Conservation (phyloP, 768 basidiomycete genomes). For the Kwoniella mangroviensis region DNA sequence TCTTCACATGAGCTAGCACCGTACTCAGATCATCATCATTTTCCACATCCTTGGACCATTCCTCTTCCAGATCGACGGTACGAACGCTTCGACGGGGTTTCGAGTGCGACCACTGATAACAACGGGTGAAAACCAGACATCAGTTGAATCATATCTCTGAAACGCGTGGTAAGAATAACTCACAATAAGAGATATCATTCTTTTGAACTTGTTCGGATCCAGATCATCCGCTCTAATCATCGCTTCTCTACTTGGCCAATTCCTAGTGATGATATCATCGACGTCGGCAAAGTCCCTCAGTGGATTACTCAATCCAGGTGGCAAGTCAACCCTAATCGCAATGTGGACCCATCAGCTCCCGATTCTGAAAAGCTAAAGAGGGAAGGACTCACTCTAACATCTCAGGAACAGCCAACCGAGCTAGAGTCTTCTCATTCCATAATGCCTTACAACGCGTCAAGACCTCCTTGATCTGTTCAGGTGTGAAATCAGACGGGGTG, state of each 20-base stretch:
- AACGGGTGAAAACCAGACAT: background rate
- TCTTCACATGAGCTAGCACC: constrained; percentile 49
- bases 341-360: background rate
- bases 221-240: constrained; percentile 46
- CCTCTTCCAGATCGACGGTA: constrained; percentile 51
- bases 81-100: constrained; percentile 39
- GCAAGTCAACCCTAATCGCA: constrained; percentile 42
- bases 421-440: constrained; percentile 54
- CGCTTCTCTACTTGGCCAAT: constrained; percentile 50
- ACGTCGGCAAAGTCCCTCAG: constrained; percentile 46
- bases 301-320: constrained; percentile 38
- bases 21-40: constrained; percentile 47
- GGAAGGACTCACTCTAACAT: constrained; percentile 50
- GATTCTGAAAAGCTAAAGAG: background rate
- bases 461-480: constrained; percentile 51
- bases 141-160: background rate
- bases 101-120: constrained; percentile 45
- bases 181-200: constrained; percentile 48
- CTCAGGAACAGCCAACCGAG: constrained; percentile 52
- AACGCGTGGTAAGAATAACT: constrained; percentile 6
- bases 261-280: constrained; percentile 41
- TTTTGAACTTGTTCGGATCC: constrained; percentile 47
- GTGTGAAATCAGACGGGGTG: constrained; percentile 48
- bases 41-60: constrained; percentile 37
- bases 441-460: constrained; percentile 44